Percentiles rank a stretch among this genome's conserved stretches.
phyloP scores from a whole-genome alignment of 2,329 filamentous ascomycete genomes.

The Triangularia setosa region DNA sequence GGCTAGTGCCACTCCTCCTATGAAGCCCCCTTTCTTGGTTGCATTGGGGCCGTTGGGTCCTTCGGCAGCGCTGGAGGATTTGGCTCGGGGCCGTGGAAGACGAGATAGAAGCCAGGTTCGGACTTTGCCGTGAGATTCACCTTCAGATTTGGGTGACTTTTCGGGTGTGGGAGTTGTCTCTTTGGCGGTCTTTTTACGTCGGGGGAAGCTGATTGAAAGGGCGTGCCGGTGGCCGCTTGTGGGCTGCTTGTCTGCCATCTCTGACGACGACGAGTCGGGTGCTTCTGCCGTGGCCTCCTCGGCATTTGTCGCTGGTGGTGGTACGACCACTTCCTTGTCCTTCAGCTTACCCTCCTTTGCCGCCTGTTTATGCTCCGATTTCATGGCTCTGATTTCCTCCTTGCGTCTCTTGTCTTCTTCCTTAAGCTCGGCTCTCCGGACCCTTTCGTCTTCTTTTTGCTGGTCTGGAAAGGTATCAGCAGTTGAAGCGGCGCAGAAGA shows the following conservation, averaged over 20 bases:
- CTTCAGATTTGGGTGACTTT: constrained; percentile 15
- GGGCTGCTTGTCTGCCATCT: not conserved
- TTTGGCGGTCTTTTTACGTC: constrained; percentile 20
- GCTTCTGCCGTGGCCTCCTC: not conserved
- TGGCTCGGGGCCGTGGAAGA: constrained; percentile 33
- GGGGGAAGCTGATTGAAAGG: constrained; percentile 22
- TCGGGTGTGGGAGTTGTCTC: constrained; percentile 1
- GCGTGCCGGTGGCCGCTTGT: constrained; percentile 10
- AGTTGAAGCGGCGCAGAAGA: constrained; percentile 12
- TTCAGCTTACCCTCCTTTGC: constrained; percentile 46
- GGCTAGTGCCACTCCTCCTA: constrained; percentile 40
- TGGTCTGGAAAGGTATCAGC: constrained; percentile 34
- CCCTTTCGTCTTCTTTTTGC: constrained; percentile 45
- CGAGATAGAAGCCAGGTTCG: constrained; percentile 43
- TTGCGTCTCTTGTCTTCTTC: constrained; percentile 53
- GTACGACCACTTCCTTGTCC: constrained; percentile 11
- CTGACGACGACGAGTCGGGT: not conserved
- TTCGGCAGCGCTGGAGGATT: constrained; percentile 23
- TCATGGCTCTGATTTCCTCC: constrained; percentile 43
- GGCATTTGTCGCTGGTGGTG: not conserved
- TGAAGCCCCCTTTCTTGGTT: constrained; percentile 30
- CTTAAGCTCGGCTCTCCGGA: constrained; percentile 34
- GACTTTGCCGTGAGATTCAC: constrained; percentile 29
- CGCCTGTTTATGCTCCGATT: constrained; percentile 44
- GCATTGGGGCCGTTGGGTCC: not conserved